Base-by-base conservation (phyloP, 345 rosid genomes). In the Populus simonii region DNA sequence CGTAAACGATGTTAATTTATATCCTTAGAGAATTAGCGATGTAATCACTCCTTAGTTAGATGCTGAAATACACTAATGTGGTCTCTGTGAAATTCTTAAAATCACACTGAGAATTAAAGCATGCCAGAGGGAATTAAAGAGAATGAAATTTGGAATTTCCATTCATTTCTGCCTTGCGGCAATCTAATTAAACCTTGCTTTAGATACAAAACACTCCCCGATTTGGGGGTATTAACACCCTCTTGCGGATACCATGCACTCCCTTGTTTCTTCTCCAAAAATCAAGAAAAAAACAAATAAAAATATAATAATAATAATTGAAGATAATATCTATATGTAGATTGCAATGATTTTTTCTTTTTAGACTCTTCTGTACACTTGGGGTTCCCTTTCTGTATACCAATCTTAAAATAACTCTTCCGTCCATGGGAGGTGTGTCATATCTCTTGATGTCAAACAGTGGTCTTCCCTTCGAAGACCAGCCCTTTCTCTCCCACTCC, bases 301-400 rank as follows among this genome's bases (percentile, higher is more conserved):
- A 71, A 47, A 57, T 17, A 33, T 33, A 4, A 4, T 33, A 33
- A 33, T 33, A 33, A 5, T 33, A 33, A 33, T 33, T 33, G 55
- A n/a, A 49, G 38, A 67, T 45, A 70, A 78, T 68, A 22, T 20
- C 18, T 55, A 16, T 47, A 47, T 13, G 11, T 47, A 13, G 51
- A 47, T 47, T 47, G 51, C 51, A 13, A 47, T 4, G 51, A 47
- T 6, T 63, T 10, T 62, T 55, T 51, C 27, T 18, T 49, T 53
- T 27, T 23, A 62, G 41, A 39, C 62, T 74, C 74, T 53, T 66
- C 74, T 86, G 83, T 79, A 83, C 86, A 83, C 29, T 79, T 75
- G 66, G 35, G 22, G 68, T 69, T 49, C 72, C 31, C 47, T 75
- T 38, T 17, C 17, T 18, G 53, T 65, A 45, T 68, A 2, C 72